phyloP scores from a whole-genome alignment of 768 basidiomycete genomes.

The Suillus clintonianus region DNA sequence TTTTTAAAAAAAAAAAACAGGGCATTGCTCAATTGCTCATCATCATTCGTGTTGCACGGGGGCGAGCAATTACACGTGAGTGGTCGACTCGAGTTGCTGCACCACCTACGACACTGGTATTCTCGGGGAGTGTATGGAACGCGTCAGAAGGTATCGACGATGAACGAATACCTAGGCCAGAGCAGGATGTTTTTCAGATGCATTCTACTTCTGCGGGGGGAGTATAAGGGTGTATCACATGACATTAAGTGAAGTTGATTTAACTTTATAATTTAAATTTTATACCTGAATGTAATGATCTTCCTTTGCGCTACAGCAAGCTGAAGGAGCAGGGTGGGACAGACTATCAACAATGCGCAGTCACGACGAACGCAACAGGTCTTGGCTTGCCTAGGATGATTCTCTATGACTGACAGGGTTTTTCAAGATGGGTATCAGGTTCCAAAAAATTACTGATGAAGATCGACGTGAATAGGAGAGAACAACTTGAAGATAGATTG shows the following conservation, averaged over 20 bases:
- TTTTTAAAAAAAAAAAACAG: too few relatives aligned
- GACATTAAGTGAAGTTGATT: background rate
- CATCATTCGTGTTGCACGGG: slow-evolving; percentile 36
- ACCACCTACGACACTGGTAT: background rate
- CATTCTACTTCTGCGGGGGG: background rate
- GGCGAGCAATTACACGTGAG: slow-evolving; percentile 19
- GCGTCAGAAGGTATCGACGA: background rate
- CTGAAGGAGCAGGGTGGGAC: too few relatives aligned
- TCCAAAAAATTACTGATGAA: background rate
- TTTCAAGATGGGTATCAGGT: slow-evolving; percentile 5
- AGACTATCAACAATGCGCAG: background rate
- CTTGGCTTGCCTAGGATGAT: too few relatives aligned
- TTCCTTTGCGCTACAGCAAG: background rate
- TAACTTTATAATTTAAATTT: background rate
- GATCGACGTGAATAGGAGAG: background rate
- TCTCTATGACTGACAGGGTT: background rate
- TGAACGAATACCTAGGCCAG: background rate
- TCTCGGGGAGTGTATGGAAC: background rate
- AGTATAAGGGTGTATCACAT: background rate
- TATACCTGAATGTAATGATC: background rate
- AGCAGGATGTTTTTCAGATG: background rate
- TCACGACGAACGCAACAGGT: too few relatives aligned
- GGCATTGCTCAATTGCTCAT: slow-evolving; percentile 36
- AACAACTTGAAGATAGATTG: slow-evolving; percentile 13
- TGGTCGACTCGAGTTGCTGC: background rate